These are phyloP conservation scores for Whalleya microplaca DNA, from an alignment of 2,329 filamentous ascomycete species.

Conservation along the genomic window DNA sequence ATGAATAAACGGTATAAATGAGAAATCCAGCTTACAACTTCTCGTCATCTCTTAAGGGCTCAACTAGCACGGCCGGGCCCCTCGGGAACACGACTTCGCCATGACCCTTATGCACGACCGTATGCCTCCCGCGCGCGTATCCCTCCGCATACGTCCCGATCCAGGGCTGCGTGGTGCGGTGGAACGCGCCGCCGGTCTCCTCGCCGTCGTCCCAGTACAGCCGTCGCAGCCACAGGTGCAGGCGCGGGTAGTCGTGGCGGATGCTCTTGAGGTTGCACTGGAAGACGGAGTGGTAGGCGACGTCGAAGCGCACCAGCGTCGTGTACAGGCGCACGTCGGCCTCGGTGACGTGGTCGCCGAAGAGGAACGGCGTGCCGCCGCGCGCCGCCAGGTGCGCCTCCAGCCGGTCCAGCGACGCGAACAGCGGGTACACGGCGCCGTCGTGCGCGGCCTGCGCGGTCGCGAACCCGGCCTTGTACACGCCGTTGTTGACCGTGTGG, in stretches of 20 bases:
- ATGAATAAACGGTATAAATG: no score
- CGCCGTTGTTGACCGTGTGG: conserved; percentile 52
- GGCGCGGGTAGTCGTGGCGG: conserved; percentile 64
- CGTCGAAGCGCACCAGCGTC: conserved; percentile 70
- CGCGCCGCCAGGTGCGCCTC: conserved; percentile 57
- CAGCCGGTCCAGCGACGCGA: conserved; percentile 65
- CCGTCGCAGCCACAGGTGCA: conserved; percentile 70
- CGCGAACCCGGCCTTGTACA: conserved; percentile 66
- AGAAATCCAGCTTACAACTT: conserved; percentile 15
- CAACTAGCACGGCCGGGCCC: conserved; percentile 32
- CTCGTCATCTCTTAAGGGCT: conserved; percentile 29
- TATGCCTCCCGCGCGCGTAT: conserved; percentile 34
- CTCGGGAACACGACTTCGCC: conserved; percentile 36
- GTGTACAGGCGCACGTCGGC: conserved; percentile 70
- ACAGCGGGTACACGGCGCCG: conserved; percentile 61
- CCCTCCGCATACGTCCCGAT: conserved; percentile 36
- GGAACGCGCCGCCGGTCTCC: conserved; percentile 60
- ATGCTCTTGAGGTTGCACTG: conserved; percentile 67
- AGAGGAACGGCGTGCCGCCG: conserved; percentile 58
- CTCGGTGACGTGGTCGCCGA: conserved; percentile 66
- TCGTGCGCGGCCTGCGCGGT: conserved; percentile 69
- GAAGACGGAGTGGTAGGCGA: conserved; percentile 69
- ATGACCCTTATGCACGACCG: conserved; percentile 31
- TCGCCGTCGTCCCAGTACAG: conserved; percentile 68
- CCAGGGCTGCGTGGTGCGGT: conserved; percentile 67